Percentiles rank a stretch among this genome's conserved stretches.
phyloP scores from a whole-genome alignment of 2,329 filamentous ascomycete species.

The Rachicladosporium sp. region DNA sequence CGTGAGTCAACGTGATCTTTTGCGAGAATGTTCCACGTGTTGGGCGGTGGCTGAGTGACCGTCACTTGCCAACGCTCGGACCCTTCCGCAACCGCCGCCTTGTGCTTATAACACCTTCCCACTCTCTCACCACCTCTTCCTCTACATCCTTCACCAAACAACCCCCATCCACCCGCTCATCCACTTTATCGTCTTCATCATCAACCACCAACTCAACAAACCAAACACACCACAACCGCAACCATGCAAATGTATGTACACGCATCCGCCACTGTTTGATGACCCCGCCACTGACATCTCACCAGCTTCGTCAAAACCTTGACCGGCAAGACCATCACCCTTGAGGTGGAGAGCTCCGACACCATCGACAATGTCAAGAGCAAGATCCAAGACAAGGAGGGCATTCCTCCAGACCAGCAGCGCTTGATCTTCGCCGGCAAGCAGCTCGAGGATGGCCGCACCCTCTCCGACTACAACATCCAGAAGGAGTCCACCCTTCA shows the following conservation, averaged over 20 bases:
- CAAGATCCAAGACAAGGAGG: slow-evolving; percentile 97
- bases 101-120: slow-evolving; percentile 1
- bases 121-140: neutral
- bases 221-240: slow-evolving; percentile 13
- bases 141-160: neutral
- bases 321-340: slow-evolving; percentile 56
- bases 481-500: slow-evolving; percentile 59
- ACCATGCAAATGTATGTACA: slow-evolving; percentile 96
- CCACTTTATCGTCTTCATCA: slow-evolving; percentile 1
- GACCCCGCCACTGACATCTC: slow-evolving; percentile 56
- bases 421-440: slow-evolving; percentile 93
- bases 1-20: neutral
- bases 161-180: slow-evolving; percentile 1
- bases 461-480: slow-evolving; percentile 85
- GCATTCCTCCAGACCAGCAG: slow-evolving; percentile 91
- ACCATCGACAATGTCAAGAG: slow-evolving; percentile 95
- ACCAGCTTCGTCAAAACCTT: slow-evolving; percentile 30
- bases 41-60: neutral
- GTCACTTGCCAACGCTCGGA: neutral
- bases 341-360: slow-evolving; percentile 60
- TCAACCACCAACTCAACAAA: slow-evolving; percentile 4
- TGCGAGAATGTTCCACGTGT: slow-evolving; percentile 1
- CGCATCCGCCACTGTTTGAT: no score
- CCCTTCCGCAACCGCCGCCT: slow-evolving; percentile 1
- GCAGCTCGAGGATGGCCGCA: slow-evolving; percentile 89